These are phyloP conservation scores for Hypsizygus marmoreus DNA, from an alignment of 768 basidiomycete genomes.

Conservation along the genomic window DNA sequence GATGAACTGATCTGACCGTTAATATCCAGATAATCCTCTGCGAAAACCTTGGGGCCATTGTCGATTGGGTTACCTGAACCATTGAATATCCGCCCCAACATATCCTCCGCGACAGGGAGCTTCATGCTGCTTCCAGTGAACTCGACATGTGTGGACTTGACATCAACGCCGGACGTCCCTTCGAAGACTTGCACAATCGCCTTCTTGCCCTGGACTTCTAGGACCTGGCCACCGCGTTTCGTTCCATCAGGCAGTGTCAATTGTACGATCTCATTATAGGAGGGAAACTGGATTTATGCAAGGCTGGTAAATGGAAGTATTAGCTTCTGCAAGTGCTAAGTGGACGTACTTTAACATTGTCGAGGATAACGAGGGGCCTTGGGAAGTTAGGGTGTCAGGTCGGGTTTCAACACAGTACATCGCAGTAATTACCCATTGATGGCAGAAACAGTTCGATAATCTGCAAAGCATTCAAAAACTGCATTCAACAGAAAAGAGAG, in stretches of 20 bases:
- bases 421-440: slow-evolving; percentile 76
- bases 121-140: slow-evolving; percentile 99
- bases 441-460: slow-evolving; percentile 98
- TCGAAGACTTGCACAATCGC: slow-evolving; percentile 99
- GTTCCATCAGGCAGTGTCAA: slow-evolving; percentile 94
- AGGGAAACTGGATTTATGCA: slow-evolving; percentile 84
- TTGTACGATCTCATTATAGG: slow-evolving; percentile 98
- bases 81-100: slow-evolving; percentile 99
- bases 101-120: slow-evolving; percentile 97
- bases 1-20: slow-evolving; percentile 73
- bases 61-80: slow-evolving; percentile 98
- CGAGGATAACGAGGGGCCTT: slow-evolving; percentile 93
- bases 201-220: slow-evolving; percentile 98
- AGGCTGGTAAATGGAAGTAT: slow-evolving; percentile 4
- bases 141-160: slow-evolving; percentile 95
- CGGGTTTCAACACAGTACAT: slow-evolving; percentile 6
- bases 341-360: slow-evolving; percentile 89
- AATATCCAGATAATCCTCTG: slow-evolving; percentile 99
- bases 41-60: slow-evolving; percentile 98
- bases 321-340: slow-evolving; percentile 7
- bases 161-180: slow-evolving; percentile 96
- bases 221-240: slow-evolving; percentile 93
- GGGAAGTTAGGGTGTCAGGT: slow-evolving; percentile 8
- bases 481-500: slow-evolving; percentile 12
- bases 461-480: slow-evolving; percentile 40